Evolutionary conservation across 805 yeast species (phyloP), one percentile per base, ranked within the genome.

Genomic region (Yamadazyma scolyti): DNA sequence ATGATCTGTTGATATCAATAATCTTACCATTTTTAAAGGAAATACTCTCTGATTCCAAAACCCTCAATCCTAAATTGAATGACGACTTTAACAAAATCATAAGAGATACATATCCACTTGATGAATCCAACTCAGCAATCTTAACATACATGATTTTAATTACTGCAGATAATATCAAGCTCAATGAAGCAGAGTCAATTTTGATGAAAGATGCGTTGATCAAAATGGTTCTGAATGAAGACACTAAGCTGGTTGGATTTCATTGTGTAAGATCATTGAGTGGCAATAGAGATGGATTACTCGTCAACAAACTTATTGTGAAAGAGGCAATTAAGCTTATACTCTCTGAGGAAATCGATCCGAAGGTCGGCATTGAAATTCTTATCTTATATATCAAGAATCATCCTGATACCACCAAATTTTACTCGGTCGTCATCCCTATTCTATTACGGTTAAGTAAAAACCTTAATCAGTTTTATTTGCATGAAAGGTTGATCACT

Each of bases 251-350:
- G 6, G 52, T 58, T 18, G 60, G 60, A 9, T 37, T 63, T 9
- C 88, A 80, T 40, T 79, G 93, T 10, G 61, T 82, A 30, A 79
- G 71, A 43, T 65, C 79, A 0, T 57, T 85, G 25, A 33, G 58
- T 20, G 33, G 51, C 3, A 23, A 23, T 11, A 51, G 47, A 5
- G 42, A 44, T 0, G 35, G 47, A 2, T 40, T 45, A 4, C 58
- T 69, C 6, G 54, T 60, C 4, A 56, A 79, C 22, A 65, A 66
- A 33, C 56, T 55, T 10, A 48, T 76, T 17, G 52, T 82, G 3
- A 72, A 77, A 6, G 56, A 57, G 20, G 45, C 77, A 10, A 56
- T 77, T 1, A 38, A 58, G 23, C 40, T 38, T 16, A 44, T 58
- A 20, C 36, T 45, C 2, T 41, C 45, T n/a, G 28, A 29, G 2